Percentiles rank a stretch among this genome's conserved stretches.
These are phyloP conservation scores for Cordyceps tenuipes DNA, from an alignment of 2,329 filamentous ascomycete genomes.

Conservation along the genomic window DNA sequence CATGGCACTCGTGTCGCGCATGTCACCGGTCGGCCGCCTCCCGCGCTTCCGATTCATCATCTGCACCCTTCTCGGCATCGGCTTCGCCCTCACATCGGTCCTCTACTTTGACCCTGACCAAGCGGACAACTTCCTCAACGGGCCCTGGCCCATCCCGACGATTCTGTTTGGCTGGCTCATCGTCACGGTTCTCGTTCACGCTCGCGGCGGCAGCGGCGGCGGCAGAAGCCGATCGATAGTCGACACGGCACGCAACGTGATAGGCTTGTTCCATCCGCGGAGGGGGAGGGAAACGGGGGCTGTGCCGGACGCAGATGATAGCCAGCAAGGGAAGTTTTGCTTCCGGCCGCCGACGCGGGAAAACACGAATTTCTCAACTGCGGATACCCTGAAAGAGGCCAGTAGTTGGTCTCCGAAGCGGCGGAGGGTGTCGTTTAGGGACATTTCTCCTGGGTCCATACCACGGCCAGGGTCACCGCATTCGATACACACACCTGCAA, in stretches of 20 bases:
- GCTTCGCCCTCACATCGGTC: constrained; percentile 20
- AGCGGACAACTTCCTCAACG: constrained; percentile 18
- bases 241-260: not conserved
- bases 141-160: constrained; percentile 25
- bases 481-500: not conserved
- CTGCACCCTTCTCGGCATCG: constrained; percentile 23
- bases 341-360: constrained; percentile 1
- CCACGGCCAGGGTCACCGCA: not conserved
- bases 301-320: not conserved
- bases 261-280: not conserved
- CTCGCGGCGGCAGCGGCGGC: constrained; percentile 20
- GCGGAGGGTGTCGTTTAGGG: not conserved
- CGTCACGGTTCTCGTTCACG: constrained; percentile 26
- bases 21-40: constrained; percentile 24
- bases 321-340: not conserved
- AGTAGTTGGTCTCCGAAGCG: no score
- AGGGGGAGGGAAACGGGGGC: not conserved
- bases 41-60: constrained; percentile 23
- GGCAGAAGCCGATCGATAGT: constrained; percentile 9
- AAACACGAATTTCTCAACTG: not conserved
- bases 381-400: not conserved
- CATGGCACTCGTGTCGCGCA: constrained; percentile 24
- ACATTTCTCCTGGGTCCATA: not conserved
- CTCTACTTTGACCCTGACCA: constrained; percentile 18
- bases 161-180: constrained; percentile 27